These are phyloP conservation scores for Gossypium raimondii DNA, from an alignment of 345 rosid species.

Conservation along the genomic window DNA sequence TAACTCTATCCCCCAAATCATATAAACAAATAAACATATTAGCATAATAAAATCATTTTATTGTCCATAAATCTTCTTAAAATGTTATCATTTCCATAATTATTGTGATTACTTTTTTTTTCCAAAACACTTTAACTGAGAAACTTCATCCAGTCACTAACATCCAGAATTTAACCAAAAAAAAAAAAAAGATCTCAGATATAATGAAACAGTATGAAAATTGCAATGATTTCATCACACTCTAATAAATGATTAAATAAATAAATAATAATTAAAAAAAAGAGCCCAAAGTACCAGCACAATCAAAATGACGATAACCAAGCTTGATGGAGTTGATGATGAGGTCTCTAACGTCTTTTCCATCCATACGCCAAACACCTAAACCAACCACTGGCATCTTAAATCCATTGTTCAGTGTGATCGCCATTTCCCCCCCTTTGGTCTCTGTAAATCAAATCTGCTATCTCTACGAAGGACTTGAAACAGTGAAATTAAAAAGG, in stretches of 20 bases:
- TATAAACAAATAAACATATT: background rate
- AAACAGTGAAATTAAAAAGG: background rate
- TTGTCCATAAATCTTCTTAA: background rate
- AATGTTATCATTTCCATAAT: background rate
- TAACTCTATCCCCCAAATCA: too few species aligned
- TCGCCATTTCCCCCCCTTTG: slow-evolving; percentile 33
- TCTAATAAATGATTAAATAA: too few species aligned
- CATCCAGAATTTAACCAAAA: background rate
- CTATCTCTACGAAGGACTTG: background rate
- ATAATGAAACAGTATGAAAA: background rate
- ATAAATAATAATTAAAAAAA: too few species aligned
- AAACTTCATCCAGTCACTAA: background rate
- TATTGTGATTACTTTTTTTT: background rate
- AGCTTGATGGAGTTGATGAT: slow-evolving; percentile 63
- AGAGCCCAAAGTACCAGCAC: slow-evolving; percentile 52
- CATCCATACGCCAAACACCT: slow-evolving; percentile 85
- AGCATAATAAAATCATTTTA: background rate
- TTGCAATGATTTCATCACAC: too few species aligned
- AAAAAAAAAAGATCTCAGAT: background rate
- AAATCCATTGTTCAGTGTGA: slow-evolving; percentile 67
- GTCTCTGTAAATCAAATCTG: background rate
- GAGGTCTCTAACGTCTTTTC: slow-evolving; percentile 54
- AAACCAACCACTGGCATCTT: slow-evolving; percentile 75
- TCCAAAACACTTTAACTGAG: background rate
- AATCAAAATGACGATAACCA: slow-evolving; percentile 92